Evolutionary conservation across 1,284 basidiomycete genomes (phyloP), one percentile per base, ranked within the genome.

Genomic region (Filobasidium uniguttulatum): DNA sequence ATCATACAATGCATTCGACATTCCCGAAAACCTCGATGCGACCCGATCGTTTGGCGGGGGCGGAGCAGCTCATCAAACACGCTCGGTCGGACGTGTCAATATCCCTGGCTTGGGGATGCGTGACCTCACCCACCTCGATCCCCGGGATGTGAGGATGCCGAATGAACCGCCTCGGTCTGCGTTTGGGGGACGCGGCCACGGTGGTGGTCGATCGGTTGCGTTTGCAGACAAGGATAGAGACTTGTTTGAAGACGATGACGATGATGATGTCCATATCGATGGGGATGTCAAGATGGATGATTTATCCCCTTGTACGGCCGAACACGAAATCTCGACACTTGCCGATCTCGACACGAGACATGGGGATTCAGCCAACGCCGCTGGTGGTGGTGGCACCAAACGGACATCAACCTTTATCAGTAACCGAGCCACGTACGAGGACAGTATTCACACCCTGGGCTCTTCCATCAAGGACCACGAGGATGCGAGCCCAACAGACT

Each of bases 41-140:
- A 43, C 40, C 23, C 40, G 40, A 28, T 43, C 40, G 23, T 43
- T 43, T 29, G 40, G 40, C 22, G n/a, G n/a, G n/a, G 40, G 40
- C 29, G 29, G 15, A 9, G 40, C 40, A 26, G 40, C 40, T 7
- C 40, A 43, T n/a, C 40, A 43, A 26, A 43, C 40, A 10, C 40
- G 22, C 4, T 43, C 40, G 15, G 40, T 29, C 23, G 40, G 40
- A 4, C 23, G 40, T 14, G 40, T 43, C 25, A 26, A 23, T 26
- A 19, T 43, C 26, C 40, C 40, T 20, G 40, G 40, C 29, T 26
- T 43, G 4, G 40, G 40, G 4, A 43, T 43, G 25, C 23, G 40
- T 14, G 40, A 43, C 19, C 40, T 43, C 25, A 43, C 40, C 15
- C 40, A 43, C 22, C 40, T 43, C 15, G 40, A 43, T 20, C 40